phyloP scores from a whole-genome alignment of 257 asterid species.

The Linderniella brevidens region DNA sequence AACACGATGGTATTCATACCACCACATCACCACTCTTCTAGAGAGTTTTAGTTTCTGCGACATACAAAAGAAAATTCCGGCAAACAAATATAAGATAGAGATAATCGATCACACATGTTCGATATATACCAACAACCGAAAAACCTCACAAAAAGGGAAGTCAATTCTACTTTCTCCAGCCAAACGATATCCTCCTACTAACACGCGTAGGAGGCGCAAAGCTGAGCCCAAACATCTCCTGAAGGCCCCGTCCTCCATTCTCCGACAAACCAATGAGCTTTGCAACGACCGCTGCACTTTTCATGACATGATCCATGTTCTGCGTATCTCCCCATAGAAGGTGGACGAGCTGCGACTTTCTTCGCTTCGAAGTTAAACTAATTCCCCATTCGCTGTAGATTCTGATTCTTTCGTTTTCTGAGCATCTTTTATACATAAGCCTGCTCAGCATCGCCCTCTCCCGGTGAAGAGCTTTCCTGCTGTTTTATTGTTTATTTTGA shows the following conservation, averaged over 20 bases:
- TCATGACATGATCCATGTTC: slow-evolving; percentile 24
- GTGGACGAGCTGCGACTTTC: slow-evolving; percentile 31
- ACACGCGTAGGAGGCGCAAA: slow-evolving; percentile 29
- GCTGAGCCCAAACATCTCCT: slow-evolving; percentile 64
- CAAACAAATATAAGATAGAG: no score
- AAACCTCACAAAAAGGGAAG: slow-evolving; percentile 14
- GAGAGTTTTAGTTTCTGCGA: no score
- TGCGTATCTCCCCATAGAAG: slow-evolving; percentile 35
- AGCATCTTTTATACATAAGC: slow-evolving; percentile 27
- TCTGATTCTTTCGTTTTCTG: slow-evolving; percentile 28
- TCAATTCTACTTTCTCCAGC: slow-evolving; percentile 36
- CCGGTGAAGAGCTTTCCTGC: slow-evolving; percentile 45
- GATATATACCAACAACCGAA: no score
- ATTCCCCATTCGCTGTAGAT: slow-evolving; percentile 44
- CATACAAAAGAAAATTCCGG: no score
- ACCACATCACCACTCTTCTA: no score
- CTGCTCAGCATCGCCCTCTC: slow-evolving; percentile 50
- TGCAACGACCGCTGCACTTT: slow-evolving; percentile 46
- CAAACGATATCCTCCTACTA: slow-evolving; percentile 23
- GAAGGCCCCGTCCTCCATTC: slow-evolving; percentile 25
- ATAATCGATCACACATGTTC: no score
- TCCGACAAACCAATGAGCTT: slow-evolving; percentile 45
- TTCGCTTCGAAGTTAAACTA: slow-evolving; percentile 27
- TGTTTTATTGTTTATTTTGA: slow-evolving; percentile 14
- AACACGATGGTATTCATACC: no score